Evolutionary conservation across 2,329 filamentous ascomycete genomes (phyloP).

Genomic region (Phoma sp.): DNA sequence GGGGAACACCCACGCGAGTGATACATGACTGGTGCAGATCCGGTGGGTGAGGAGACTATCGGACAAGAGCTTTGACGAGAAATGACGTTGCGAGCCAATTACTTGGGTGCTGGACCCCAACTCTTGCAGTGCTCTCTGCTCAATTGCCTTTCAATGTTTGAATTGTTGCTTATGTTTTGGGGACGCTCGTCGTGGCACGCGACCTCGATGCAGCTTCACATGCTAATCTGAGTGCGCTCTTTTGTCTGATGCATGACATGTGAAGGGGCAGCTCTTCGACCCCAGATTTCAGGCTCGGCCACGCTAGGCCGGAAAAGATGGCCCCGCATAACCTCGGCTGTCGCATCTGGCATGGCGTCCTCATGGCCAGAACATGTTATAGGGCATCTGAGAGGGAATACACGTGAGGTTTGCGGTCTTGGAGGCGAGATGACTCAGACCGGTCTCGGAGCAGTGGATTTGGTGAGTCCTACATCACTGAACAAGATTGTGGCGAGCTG

Average conservation of each 20-base stretch:
- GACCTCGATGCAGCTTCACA: conserved; percentile 38
- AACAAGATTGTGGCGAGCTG: not conserved
- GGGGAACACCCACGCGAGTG: conserved; percentile 27
- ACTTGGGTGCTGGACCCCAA: conserved; percentile 22
- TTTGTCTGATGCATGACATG: conserved; percentile 30
- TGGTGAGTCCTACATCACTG: not conserved
- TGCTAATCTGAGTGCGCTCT: conserved; percentile 24
- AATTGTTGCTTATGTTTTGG: not conserved
- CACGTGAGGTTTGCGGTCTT: not conserved
- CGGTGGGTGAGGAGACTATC: conserved; percentile 29
- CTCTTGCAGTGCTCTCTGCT: not conserved
- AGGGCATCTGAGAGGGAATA: conserved; percentile 11
- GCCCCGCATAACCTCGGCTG: conserved; percentile 21
- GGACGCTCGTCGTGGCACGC: conserved; percentile 20
- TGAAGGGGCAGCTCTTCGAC: conserved; percentile 33
- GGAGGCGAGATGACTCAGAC: not conserved
- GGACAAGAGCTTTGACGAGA: conserved; percentile 25
- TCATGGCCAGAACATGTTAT: conserved; percentile 12
- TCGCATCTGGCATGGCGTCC: conserved; percentile 10
- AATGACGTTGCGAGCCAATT: conserved; percentile 45
- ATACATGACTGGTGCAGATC: conserved; percentile 17
- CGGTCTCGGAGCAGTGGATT: not conserved
- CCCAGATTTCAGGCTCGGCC: conserved; percentile 10
- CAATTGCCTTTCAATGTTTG: not conserved
- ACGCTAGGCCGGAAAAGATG: conserved; percentile 10